Percentiles rank a stretch among this genome's conserved stretches.
phyloP scores from a whole-genome alignment of 371 early-diverging fungal genomes.

The Mortierella sp. region DNA sequence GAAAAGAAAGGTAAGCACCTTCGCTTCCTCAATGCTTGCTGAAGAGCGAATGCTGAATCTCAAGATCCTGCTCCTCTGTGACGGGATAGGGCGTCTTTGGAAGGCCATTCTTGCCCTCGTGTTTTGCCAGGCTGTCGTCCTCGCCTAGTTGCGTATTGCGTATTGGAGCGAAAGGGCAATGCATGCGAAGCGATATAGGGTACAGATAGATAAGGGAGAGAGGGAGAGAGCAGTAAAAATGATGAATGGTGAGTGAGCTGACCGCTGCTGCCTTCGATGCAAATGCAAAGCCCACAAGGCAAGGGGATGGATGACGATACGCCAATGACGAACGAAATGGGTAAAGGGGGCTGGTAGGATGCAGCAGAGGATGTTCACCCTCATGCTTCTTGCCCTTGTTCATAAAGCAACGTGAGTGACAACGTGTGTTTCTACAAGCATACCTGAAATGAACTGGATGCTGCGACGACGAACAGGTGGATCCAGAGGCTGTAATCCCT shows the following conservation, averaged over 20 bases:
- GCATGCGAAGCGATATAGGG: neutral
- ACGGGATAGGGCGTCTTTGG: constrained; percentile 55
- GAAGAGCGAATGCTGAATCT: constrained; percentile 24
- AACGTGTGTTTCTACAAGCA: too few species aligned
- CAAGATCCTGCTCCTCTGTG: constrained; percentile 27
- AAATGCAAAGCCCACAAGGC: neutral
- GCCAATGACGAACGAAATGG: neutral
- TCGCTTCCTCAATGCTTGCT: constrained; percentile 8
- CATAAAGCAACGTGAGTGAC: neutral
- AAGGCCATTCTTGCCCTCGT: constrained; percentile 31
- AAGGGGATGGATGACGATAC: neutral
- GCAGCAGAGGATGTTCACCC: neutral
- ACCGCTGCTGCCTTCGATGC: neutral
- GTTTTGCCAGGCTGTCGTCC: constrained; percentile 26
- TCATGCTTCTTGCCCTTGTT: neutral
- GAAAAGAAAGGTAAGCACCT: neutral
- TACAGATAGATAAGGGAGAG: neutral
- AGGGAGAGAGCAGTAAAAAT: neutral
- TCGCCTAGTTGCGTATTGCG: constrained; percentile 17
- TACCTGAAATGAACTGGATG: constrained; percentile 48
- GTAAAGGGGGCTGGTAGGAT: neutral
- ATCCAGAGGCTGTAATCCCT: constrained; percentile 1
- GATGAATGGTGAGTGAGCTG: neutral
- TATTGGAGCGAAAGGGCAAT: neutral
- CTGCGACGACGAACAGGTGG: constrained; percentile 30